phyloP scores from a whole-genome alignment of 805 yeast genomes.

The Ogataea paradorogensis region DNA sequence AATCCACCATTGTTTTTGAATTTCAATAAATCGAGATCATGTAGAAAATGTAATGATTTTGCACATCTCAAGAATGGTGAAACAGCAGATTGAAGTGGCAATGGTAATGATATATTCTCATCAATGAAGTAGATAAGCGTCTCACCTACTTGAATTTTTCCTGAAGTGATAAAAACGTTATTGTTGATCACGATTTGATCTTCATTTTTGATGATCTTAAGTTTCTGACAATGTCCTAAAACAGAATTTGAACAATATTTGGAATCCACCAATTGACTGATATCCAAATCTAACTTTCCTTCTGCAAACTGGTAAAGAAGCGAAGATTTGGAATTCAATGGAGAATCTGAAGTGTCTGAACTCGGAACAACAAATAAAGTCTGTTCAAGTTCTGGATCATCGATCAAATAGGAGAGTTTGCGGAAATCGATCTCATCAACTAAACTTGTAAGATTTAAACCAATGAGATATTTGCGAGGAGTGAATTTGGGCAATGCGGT shows the following conservation, averaged over 20 bases:
- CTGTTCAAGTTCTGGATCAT: constrained; percentile 47
- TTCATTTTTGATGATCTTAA: constrained; percentile 41
- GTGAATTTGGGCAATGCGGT: constrained; percentile 38
- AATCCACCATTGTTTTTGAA: constrained; percentile 43
- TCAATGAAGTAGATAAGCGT: constrained; percentile 65
- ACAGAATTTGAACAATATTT: constrained; percentile 49
- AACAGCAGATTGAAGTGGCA: constrained; percentile 59
- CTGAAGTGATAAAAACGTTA: constrained; percentile 43
- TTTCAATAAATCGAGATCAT: constrained; percentile 48
- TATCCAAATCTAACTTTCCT: constrained; percentile 40
- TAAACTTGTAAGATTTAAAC: constrained; percentile 56
- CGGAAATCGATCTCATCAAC: constrained; percentile 70
- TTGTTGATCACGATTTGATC: constrained; percentile 49
- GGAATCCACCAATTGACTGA: constrained; percentile 43
- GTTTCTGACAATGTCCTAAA: constrained; percentile 64
- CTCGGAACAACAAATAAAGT: constrained; percentile 57
- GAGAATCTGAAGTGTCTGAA: constrained; percentile 33
- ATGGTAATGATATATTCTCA: constrained; percentile 61
- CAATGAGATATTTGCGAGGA: constrained; percentile 56
- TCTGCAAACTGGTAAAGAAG: constrained; percentile 65
- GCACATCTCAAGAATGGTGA: constrained; percentile 65
- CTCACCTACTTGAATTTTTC: constrained; percentile 53
- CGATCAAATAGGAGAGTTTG: constrained; percentile 52
- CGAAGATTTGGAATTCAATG: constrained; percentile 27
- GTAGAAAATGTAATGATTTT: constrained; percentile 56